Evolutionary conservation across 345 rosid species (phyloP).

Genomic region (Aethionema arabicum): DNA sequence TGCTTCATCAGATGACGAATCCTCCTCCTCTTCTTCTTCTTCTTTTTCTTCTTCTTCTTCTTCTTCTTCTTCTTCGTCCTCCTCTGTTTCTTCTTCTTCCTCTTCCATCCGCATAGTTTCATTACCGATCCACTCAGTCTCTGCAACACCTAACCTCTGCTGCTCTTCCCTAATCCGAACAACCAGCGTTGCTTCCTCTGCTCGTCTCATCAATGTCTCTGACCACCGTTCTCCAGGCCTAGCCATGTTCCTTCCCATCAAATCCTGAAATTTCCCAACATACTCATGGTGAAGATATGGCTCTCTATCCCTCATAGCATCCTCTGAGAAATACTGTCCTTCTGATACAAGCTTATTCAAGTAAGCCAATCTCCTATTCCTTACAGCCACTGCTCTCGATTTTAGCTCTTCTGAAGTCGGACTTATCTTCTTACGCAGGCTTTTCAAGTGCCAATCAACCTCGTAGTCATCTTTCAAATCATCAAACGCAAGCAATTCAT

Average conservation of each 20-base stretch:
- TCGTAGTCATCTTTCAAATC: conserved; percentile 63
- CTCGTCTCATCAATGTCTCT: conserved; percentile 83
- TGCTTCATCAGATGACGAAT: no score
- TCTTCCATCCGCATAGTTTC: conserved; percentile 43
- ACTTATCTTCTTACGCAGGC: conserved; percentile 59
- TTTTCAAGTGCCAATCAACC: conserved; percentile 78
- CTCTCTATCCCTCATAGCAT: conserved; percentile 94
- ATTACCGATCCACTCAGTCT: conserved; percentile 80
- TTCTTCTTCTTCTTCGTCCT: conserved; percentile 47
- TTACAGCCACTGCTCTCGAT: conserved; percentile 62
- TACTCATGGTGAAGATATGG: conserved; percentile 95
- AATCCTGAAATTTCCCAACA: conserved; percentile 94
- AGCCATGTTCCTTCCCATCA: conserved; percentile 73
- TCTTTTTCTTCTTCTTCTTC: conserved; percentile 42
- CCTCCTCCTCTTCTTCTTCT: conserved; percentile 31
- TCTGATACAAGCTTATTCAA: conserved; percentile 59
- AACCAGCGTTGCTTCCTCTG: conserved; percentile 76
- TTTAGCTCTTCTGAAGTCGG: conserved; percentile 69
- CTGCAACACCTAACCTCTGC: conserved; percentile 77
- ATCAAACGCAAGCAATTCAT: conserved; percentile 74
- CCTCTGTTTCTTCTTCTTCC: conserved; percentile 57
- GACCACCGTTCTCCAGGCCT: conserved; percentile 97
- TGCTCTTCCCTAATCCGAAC: conserved; percentile 83
- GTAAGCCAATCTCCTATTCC: conserved; percentile 82
- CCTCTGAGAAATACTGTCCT: conserved; percentile 88